Evolutionary conservation across 2,329 filamentous ascomycete genomes (phyloP).

Genomic region (Diplodia intermedia): DNA sequence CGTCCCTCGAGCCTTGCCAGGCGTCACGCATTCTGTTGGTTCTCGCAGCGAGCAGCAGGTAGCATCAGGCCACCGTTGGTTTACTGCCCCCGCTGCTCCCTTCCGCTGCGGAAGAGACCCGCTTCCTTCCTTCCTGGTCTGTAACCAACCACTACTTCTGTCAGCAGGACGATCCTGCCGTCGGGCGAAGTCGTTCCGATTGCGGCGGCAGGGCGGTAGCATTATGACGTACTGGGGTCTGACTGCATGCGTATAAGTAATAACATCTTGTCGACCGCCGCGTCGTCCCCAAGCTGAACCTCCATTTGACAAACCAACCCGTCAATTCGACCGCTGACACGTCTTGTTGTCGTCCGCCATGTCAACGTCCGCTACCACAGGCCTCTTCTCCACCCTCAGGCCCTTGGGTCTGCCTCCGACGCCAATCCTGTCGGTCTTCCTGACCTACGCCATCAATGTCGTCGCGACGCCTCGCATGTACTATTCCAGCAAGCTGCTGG

Average conservation of each 20-base stretch:
- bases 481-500: slow-evolving; percentile 13
- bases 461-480: slow-evolving; percentile 28
- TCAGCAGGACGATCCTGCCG: neutral
- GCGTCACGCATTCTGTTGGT: no score
- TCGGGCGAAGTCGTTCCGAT: neutral
- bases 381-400: slow-evolving; percentile 23
- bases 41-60: no score
- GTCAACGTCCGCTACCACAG: slow-evolving; percentile 3
- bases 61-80: no score
- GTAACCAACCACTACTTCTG: neutral
- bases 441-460: slow-evolving; percentile 27
- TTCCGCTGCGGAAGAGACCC: no score
- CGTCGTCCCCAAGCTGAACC: neutral
- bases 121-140: no score
- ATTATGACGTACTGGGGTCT: neutral
- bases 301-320: neutral
- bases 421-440: slow-evolving; percentile 20
- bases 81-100: no score
- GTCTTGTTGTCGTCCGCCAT: neutral
- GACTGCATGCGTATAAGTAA: neutral
- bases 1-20: no score
- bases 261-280: no score
- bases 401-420: slow-evolving; percentile 20
- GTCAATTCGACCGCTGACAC: no score
- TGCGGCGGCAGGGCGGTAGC: neutral